Evolutionary conservation across 75 land plant species (phyloP).

Genomic region (Pinus albicaulis): DNA sequence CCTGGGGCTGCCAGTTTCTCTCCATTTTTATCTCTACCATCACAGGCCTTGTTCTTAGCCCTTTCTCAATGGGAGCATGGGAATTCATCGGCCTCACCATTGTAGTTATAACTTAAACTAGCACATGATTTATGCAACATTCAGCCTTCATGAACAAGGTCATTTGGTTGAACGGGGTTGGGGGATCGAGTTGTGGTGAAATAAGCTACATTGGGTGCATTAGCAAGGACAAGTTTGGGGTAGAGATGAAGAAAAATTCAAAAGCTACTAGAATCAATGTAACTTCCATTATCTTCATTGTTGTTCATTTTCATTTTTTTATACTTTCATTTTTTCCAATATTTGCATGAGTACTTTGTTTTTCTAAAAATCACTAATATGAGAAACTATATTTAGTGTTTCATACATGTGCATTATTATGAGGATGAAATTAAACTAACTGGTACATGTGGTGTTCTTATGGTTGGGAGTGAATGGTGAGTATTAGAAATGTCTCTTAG

Average conservation of each 20-base stretch:
- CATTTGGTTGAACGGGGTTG: no score
- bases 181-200: no score
- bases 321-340: background rate
- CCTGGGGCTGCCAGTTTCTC: no score
- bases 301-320: background rate
- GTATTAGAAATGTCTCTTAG: background rate
- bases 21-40: no score
- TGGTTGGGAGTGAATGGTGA: conserved; percentile 91
- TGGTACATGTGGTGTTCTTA: conserved; percentile 98
- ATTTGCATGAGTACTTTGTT: background rate
- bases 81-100: no score
- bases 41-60: no score
- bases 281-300: conserved; percentile 13
- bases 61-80: no score
- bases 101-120: no score
- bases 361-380: background rate
- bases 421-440: conserved; percentile 78
- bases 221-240: conserved; percentile 95
- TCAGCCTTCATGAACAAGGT: no score
- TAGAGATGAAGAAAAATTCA: conserved; percentile 83
- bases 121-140: no score
- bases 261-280: conserved; percentile 82
- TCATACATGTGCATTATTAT: conserved; percentile 69
- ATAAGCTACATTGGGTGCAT: conserved; percentile 92
- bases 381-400: background rate